Conservation (phyloP, 2,329 filamentous ascomycete genomes). For the Venturiaceae sp. region DNA sequence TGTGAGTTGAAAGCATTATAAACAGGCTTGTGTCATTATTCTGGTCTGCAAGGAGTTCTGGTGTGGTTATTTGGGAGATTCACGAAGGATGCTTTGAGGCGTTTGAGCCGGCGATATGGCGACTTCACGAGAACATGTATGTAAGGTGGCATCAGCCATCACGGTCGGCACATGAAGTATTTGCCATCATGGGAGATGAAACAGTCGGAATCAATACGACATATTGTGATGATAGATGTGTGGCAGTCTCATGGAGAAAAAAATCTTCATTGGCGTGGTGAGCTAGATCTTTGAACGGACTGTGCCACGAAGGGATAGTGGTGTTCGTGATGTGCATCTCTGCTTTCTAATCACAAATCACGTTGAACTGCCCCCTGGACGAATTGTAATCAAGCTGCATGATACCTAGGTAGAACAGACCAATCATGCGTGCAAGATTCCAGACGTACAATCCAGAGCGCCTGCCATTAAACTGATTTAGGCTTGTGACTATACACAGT, state of each 20-base stretch:
- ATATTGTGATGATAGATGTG: too few relatives aligned
- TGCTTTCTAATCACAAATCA: too few relatives aligned
- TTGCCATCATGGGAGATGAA: background rate
- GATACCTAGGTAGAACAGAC: background rate
- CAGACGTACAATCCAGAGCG: background rate
- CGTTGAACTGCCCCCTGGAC: background rate
- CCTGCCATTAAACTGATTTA: background rate
- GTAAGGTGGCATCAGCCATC: background rate
- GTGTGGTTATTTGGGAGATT: background rate
- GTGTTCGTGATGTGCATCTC: background rate
- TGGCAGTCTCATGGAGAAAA: too few relatives aligned
- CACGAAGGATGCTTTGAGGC: background rate
- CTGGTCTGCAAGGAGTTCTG: background rate
- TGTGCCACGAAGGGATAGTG: background rate
- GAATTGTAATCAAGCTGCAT: background rate
- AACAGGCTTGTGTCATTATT: background rate
- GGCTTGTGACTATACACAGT: background rate
- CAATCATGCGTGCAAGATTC: background rate
- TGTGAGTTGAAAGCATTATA: slow-evolving; percentile 18
- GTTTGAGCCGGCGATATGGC: background rate
- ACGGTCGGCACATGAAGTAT: background rate
- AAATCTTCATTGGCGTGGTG: too few relatives aligned
- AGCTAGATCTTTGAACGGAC: background rate
- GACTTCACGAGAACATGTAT: background rate
- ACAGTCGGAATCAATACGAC: background rate